phyloP scores from a whole-genome alignment of 148 eudicot genomes.

The Nepenthes gracilis region DNA sequence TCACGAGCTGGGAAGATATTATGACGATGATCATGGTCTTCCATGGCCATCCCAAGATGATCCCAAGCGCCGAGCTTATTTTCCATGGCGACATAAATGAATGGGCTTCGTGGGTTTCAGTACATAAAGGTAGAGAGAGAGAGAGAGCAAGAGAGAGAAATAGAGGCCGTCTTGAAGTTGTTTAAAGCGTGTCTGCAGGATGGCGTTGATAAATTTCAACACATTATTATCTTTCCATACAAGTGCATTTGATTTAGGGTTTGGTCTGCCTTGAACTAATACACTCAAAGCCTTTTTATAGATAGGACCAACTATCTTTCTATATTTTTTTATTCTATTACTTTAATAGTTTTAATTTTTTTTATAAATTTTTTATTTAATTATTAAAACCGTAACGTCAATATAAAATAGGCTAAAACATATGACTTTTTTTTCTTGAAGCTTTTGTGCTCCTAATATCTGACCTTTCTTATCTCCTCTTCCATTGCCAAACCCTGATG shows the following conservation, averaged over 20 bases:
- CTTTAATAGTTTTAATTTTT: too few species aligned
- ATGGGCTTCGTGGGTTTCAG: conserved; percentile 11
- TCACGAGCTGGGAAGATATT: conserved; percentile 15
- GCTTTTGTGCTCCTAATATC: too few species aligned
- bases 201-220: conserved; percentile 17
- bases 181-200: background rate
- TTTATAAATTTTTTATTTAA: too few species aligned
- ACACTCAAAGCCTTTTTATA: too few species aligned
- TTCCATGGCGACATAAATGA: background rate
- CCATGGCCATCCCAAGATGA: conserved; percentile 28
- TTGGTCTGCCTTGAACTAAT: conserved; percentile 15
- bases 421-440: too few species aligned
- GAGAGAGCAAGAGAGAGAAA: background rate
- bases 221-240: conserved; percentile 22
- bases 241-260: conserved; percentile 33
- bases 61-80: background rate
- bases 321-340: too few species aligned
- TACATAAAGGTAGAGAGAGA: conserved; percentile 4
- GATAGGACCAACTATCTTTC: too few species aligned
- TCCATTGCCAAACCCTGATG: too few species aligned
- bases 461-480: too few species aligned
- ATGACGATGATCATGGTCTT: conserved; percentile 19
- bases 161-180: conserved; percentile 25
- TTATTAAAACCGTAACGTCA: too few species aligned
- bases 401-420: too few species aligned